phyloP scores from a whole-genome alignment of 371 early-diverging fungal species.

The Mucor mucedo region DNA sequence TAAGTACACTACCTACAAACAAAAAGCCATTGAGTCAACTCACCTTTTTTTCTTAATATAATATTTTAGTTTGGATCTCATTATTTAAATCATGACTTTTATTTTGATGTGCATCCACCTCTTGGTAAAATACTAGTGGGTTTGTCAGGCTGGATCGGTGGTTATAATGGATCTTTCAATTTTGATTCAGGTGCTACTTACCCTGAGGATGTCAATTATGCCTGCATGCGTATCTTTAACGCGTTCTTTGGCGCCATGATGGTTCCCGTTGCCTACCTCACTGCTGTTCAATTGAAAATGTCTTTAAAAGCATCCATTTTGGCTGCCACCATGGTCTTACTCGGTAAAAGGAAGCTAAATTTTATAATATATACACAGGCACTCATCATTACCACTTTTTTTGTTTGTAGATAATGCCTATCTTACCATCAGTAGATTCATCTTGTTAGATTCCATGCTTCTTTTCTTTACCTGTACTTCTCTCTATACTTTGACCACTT shows the following conservation, averaged over 20 bases:
- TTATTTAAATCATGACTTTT: slow-evolving; percentile 93
- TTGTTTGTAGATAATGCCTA: slow-evolving; percentile 78
- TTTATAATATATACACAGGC: background rate
- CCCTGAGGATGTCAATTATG: slow-evolving; percentile 87
- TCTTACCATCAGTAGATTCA: slow-evolving; percentile 92
- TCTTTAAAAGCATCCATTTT: slow-evolving; percentile 70
- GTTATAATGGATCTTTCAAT: slow-evolving; percentile 89
- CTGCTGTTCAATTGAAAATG: slow-evolving; percentile 80
- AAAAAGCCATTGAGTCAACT: background rate
- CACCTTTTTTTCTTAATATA: background rate
- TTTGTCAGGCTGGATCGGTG: slow-evolving; percentile 87
- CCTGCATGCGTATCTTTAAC: slow-evolving; percentile 91
- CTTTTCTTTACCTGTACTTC: slow-evolving; percentile 90
- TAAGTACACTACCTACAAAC: background rate
- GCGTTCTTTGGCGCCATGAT: slow-evolving; percentile 93
- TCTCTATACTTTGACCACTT: slow-evolving; percentile 77
- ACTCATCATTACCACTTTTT: background rate
- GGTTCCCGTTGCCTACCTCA: slow-evolving; percentile 94
- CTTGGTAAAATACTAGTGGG: slow-evolving; percentile 99
- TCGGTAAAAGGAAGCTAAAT: slow-evolving; percentile 53
- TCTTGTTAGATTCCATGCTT: slow-evolving; percentile 98
- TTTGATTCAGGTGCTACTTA: slow-evolving; percentile 91
- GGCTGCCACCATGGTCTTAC: slow-evolving; percentile 79
- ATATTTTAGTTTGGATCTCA: slow-evolving; percentile 85
- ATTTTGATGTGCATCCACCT: slow-evolving; percentile 99